Conservation (phyloP, 1,139 yeast species). For the Hansenula anomala region DNA sequence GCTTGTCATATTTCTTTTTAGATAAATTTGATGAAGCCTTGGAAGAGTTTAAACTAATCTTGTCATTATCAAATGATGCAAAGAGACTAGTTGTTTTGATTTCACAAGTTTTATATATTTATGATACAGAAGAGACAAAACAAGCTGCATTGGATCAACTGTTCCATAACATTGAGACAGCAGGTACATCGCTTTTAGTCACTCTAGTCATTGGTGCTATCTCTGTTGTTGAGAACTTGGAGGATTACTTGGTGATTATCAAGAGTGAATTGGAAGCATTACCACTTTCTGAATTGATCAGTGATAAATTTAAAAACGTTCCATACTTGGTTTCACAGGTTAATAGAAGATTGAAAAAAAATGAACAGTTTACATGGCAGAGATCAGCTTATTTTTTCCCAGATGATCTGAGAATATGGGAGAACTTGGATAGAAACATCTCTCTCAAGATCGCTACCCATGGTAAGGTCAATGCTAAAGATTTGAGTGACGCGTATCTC, state of each 20-base stretch:
- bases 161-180: constrained; percentile 53
- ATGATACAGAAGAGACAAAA: constrained; percentile 65
- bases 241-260: constrained; percentile 59
- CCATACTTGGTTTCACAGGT: constrained; percentile 59
- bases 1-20: constrained; percentile 61
- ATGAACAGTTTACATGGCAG: constrained; percentile 47
- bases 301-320: constrained; percentile 49
- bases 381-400: constrained; percentile 74
- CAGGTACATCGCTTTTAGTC: constrained; percentile 62
- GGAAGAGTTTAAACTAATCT: constrained; percentile 57
- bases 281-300: constrained; percentile 40
- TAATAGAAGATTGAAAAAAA: constrained; percentile 28
- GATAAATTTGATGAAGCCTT: constrained; percentile 61
- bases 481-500: constrained; percentile 48
- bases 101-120: constrained; percentile 75
- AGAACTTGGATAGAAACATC: constrained; percentile 44
- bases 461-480: constrained; percentile 43
- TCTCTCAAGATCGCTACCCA: constrained; percentile 51
- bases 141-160: constrained; percentile 78
- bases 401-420: constrained; percentile 65
- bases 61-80: constrained; percentile 51
- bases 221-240: constrained; percentile 57
- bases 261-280: constrained; percentile 59
- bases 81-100: constrained; percentile 64
- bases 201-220: constrained; percentile 79